These are phyloP conservation scores for Sporothrix protearum DNA, from an alignment of 2,329 filamentous ascomycete species.

Conservation along the genomic window DNA sequence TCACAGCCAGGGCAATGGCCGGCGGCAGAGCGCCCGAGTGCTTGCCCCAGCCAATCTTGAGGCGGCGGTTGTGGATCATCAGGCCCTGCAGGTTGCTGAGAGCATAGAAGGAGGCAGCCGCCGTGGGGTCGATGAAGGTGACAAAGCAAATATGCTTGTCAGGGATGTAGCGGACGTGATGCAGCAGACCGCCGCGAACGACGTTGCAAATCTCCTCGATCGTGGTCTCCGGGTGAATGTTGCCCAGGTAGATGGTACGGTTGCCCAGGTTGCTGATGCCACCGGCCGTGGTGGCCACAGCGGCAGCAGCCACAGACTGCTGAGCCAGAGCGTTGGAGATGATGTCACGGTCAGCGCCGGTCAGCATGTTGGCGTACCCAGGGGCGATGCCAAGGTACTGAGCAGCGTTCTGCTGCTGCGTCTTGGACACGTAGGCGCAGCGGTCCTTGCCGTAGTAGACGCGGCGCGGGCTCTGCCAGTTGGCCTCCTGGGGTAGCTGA, in stretches of 20 bases:
- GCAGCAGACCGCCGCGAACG: constrained; percentile 87
- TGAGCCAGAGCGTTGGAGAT: constrained; percentile 96
- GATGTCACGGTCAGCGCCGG: constrained; percentile 90
- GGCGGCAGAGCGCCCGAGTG: constrained; percentile 94
- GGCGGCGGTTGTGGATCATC: constrained; percentile 97
- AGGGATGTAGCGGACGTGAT: constrained; percentile 98
- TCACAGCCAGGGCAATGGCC: constrained; percentile 92
- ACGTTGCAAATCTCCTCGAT: constrained; percentile 99
- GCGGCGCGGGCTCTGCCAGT: constrained; percentile 92
- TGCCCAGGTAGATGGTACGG: constrained; percentile 94
- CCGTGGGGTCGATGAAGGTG: constrained; percentile 97
- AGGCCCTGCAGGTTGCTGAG: constrained; percentile 94
- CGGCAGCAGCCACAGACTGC: constrained; percentile 94
- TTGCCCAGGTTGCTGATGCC: constrained; percentile 98
- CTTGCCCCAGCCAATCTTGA: constrained; percentile 99
- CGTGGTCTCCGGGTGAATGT: constrained; percentile 97
- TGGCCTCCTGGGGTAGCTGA: constrained; percentile 90
- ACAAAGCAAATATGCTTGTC: constrained; percentile 99
- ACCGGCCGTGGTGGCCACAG: constrained; percentile 92
- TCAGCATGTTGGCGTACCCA: constrained; percentile 92
- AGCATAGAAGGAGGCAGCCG: constrained; percentile 95
- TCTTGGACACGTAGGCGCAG: constrained; percentile 98
- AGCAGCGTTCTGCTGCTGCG: constrained; percentile 97
- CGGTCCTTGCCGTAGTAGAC: constrained; percentile 99
- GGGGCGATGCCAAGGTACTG: constrained; percentile 97